phyloP scores from a whole-genome alignment of 2,329 filamentous ascomycete genomes.

The Ambrosiella xylebori region DNA sequence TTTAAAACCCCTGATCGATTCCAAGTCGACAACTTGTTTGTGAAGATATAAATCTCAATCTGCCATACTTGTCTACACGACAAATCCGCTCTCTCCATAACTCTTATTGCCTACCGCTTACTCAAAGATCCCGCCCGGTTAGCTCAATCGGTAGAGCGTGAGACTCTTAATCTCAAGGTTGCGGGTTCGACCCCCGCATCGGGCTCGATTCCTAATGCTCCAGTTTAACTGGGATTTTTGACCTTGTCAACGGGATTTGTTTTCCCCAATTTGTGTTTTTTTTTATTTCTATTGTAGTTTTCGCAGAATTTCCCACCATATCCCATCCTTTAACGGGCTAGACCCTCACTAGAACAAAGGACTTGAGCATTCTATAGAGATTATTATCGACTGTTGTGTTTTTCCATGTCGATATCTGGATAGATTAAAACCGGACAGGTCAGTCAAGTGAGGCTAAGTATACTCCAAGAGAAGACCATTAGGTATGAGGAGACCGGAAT shows the following conservation, averaged over 20 bases:
- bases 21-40: too few species aligned
- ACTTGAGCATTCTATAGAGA: too few species aligned
- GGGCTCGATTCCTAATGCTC: slow-evolving; percentile 15
- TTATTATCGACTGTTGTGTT: too few species aligned
- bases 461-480: too few species aligned
- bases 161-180: slow-evolving; percentile 43
- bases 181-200: slow-evolving; percentile 25
- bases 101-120: background rate
- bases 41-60: background rate
- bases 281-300: background rate
- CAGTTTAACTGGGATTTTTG: slow-evolving; percentile 12
- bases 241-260: background rate
- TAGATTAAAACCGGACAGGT: too few species aligned
- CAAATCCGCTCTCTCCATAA: background rate
- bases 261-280: background rate
- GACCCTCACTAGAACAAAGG: background rate
- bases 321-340: background rate
- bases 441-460: too few species aligned
- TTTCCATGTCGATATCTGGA: too few species aligned
- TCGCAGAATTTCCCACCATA: background rate
- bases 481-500: too few species aligned
- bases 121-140: slow-evolving; percentile 27
- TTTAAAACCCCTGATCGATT: too few species aligned
- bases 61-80: background rate
- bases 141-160: slow-evolving; percentile 58